Percentiles rank a stretch among this genome's conserved stretches.
Conservation (phyloP, 768 basidiomycete genomes). For the Lactifluus piperatus region DNA sequence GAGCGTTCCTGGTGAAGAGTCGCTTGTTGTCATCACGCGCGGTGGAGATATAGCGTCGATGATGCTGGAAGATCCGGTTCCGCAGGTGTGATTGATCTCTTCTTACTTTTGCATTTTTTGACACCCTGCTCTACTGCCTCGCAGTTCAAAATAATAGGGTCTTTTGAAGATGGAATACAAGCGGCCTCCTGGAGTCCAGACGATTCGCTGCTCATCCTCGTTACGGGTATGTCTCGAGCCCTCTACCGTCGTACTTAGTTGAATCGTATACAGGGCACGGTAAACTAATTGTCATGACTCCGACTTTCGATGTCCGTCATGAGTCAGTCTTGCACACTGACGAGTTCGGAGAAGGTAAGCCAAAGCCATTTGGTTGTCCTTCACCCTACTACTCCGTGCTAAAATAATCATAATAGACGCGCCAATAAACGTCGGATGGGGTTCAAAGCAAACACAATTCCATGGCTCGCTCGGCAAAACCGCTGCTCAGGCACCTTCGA, state of each 20-base stretch:
- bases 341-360: slow-evolving; percentile 82
- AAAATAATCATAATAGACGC: slow-evolving; percentile 46
- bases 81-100: slow-evolving; percentile 37
- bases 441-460: slow-evolving; percentile 93
- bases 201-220: slow-evolving; percentile 72
- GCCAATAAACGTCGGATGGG: slow-evolving; percentile 97
- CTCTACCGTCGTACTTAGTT: neutral
- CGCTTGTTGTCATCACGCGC: slow-evolving; percentile 56
- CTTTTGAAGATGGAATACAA: slow-evolving; percentile 74
- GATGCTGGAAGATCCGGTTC: slow-evolving; percentile 41
- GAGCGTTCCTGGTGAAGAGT: slow-evolving; percentile 57
- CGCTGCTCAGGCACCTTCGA: slow-evolving; percentile 47
- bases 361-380: neutral
- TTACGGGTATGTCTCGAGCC: slow-evolving; percentile 50
- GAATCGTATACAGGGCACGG: slow-evolving; percentile 43
- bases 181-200: slow-evolving; percentile 90
- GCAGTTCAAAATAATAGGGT: slow-evolving; percentile 76
- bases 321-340: slow-evolving; percentile 62
- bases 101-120: slow-evolving; percentile 20
- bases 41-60: slow-evolving; percentile 79
- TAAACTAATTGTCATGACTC: slow-evolving; percentile 83
- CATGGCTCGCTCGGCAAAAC: slow-evolving; percentile 90
- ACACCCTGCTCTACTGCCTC: neutral
- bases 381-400: neutral
- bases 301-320: slow-evolving; percentile 79